Evolutionary conservation across 2,329 filamentous ascomycete species (phyloP).

Genomic region (Trichoderma semiorbis): DNA sequence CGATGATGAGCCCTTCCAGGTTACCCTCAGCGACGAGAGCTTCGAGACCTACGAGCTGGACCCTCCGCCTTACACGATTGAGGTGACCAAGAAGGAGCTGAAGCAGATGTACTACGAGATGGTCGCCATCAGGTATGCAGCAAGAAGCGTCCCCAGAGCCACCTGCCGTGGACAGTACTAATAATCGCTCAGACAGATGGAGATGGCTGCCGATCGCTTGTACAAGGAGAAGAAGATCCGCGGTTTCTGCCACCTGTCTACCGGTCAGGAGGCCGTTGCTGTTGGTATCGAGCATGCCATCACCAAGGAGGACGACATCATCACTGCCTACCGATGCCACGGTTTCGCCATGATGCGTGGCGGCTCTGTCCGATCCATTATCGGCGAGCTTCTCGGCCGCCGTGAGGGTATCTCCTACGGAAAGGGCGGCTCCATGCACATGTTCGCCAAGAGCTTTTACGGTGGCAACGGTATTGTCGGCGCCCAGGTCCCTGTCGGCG

Average conservation of each 20-base stretch:
- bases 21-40: conserved; percentile 94
- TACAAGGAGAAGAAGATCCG: conserved; percentile 99
- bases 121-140: conserved; percentile 80
- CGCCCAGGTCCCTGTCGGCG: conserved; percentile 95
- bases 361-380: conserved; percentile 83
- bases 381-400: conserved; percentile 91
- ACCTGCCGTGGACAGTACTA: conserved; percentile 22
- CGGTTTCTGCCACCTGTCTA: conserved; percentile 98
- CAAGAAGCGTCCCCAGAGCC: background rate
- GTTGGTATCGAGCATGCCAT: conserved; percentile 96
- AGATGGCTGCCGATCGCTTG: conserved; percentile 96
- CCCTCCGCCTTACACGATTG: conserved; percentile 85
- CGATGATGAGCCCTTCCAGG: conserved; percentile 88
- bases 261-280: conserved; percentile 95
- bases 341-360: conserved; percentile 97
- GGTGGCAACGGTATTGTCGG: conserved; percentile 99
- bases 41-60: conserved; percentile 99
- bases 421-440: conserved; percentile 99
- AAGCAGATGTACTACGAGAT: conserved; percentile 99
- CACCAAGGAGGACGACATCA: conserved; percentile 85
- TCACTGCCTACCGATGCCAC: conserved; percentile 98
- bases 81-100: conserved; percentile 95
- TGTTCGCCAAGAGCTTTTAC: conserved; percentile 98
- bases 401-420: conserved; percentile 96
- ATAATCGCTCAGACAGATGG: conserved; percentile 75